Evolutionary conservation across 1,139 yeast genomes (phyloP).

Genomic region (Sugiyamaella novakii): DNA sequence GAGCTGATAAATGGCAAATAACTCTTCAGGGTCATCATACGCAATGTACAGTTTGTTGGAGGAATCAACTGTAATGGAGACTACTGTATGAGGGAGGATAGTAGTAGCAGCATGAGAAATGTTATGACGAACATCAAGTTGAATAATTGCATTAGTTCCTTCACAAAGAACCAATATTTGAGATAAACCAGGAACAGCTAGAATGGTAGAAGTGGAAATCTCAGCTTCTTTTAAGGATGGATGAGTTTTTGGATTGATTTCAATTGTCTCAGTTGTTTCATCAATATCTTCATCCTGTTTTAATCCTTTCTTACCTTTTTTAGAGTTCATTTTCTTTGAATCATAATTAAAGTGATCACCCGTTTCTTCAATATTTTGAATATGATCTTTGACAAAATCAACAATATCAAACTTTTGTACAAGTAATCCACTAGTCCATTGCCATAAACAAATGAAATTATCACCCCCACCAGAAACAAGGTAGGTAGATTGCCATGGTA

Average conservation of each 20-base stretch:
- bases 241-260: slow-evolving; percentile 14
- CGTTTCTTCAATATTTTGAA: slow-evolving; percentile 8
- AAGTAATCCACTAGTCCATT: slow-evolving; percentile 59
- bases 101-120: slow-evolving; percentile 31
- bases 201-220: slow-evolving; percentile 15
- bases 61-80: slow-evolving; percentile 42
- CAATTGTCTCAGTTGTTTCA: slow-evolving; percentile 8
- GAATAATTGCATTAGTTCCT: slow-evolving; percentile 31
- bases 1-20: slow-evolving; percentile 41
- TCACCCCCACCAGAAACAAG: slow-evolving; percentile 93
- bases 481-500: slow-evolving; percentile 50
- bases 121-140: slow-evolving; percentile 25
- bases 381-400: slow-evolving; percentile 7
- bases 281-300: neutral
- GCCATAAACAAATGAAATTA: slow-evolving; percentile 72
- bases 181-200: slow-evolving; percentile 20
- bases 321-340: neutral
- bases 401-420: slow-evolving; percentile 49
- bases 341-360: slow-evolving; percentile 13
- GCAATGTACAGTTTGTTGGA: slow-evolving; percentile 49
- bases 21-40: slow-evolving; percentile 48
- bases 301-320: slow-evolving; percentile 3
- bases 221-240: slow-evolving; percentile 5
- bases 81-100: slow-evolving; percentile 39
- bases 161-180: slow-evolving; percentile 33